phyloP scores from a whole-genome alignment of 1,284 basidiomycete genomes.

The Trichosporon faecale region DNA sequence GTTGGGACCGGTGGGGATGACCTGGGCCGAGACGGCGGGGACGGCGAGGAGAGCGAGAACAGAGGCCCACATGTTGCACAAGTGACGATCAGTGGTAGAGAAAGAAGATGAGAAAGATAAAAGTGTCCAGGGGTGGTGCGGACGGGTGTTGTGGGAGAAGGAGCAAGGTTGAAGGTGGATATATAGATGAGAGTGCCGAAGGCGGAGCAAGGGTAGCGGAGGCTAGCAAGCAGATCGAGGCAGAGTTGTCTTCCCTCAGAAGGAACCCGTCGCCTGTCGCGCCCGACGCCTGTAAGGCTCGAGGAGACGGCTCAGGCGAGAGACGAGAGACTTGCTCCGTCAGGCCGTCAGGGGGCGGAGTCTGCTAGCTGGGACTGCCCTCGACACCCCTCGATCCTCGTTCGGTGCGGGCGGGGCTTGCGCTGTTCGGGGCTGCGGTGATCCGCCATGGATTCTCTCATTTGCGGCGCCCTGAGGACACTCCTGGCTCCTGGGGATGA shows the following conservation, averaged over 20 bases:
- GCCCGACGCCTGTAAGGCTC: background rate
- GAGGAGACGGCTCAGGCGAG: background rate
- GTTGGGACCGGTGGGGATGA: constrained; percentile 46
- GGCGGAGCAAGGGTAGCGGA: background rate
- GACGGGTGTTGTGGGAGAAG: background rate
- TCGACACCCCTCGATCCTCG: background rate
- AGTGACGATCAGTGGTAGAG: background rate
- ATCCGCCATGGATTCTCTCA: background rate
- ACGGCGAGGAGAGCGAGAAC: constrained; percentile 15
- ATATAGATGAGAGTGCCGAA: background rate
- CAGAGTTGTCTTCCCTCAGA: background rate
- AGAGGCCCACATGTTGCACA: constrained; percentile 10
- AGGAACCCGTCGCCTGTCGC: background rate
- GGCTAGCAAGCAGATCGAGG: background rate
- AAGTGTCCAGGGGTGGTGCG: background rate
- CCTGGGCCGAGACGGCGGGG: constrained; percentile 28
- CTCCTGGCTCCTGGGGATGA: background rate
- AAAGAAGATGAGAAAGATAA: background rate
- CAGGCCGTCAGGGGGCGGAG: background rate
- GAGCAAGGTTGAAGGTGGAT: background rate
- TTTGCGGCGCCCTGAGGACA: background rate
- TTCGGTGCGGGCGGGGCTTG: background rate
- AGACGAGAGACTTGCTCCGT: background rate
- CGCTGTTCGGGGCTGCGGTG: background rate
- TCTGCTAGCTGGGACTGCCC: background rate